Evolutionary conservation across 352 stramenopile species (phyloP).

Genomic region (Phytophthora colocasiae): DNA sequence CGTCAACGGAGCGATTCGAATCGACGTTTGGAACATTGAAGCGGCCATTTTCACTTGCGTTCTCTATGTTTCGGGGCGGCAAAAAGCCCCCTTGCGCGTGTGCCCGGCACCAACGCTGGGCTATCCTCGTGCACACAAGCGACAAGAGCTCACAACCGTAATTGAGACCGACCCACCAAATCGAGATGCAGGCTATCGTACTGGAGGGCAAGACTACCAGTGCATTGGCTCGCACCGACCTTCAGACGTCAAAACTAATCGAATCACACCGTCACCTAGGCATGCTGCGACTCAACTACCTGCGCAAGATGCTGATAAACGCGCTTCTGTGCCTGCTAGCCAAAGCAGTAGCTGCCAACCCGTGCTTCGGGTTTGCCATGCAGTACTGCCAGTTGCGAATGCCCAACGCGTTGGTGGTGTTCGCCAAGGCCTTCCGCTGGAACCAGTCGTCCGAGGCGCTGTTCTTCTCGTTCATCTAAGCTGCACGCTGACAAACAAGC

Average conservation of each 20-base stretch:
- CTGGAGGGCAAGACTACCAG: neutral
- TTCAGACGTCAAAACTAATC: neutral
- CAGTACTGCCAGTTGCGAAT: constrained; percentile 36
- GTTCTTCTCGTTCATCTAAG: constrained; percentile 36
- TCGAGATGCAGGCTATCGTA: constrained; percentile 18
- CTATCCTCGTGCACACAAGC: constrained; percentile 6
- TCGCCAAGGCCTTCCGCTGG: constrained; percentile 33
- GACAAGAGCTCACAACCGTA: constrained; percentile 10
- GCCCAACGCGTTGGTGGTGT: constrained; percentile 26
- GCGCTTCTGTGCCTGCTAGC: constrained; percentile 28
- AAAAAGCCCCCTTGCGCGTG: constrained; percentile 15
- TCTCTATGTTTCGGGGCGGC: constrained; percentile 11
- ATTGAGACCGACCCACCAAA: constrained; percentile 9
- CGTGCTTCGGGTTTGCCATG: constrained; percentile 31
- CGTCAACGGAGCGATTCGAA: constrained; percentile 16
- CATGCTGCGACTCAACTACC: constrained; percentile 28
- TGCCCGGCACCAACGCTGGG: neutral
- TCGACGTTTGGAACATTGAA: constrained; percentile 23
- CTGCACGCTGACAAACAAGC: neutral
- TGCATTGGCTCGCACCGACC: neutral
- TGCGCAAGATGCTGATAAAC: constrained; percentile 36
- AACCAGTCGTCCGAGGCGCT: constrained; percentile 23
- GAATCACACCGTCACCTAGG: constrained; percentile 1
- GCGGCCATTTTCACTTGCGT: constrained; percentile 5
- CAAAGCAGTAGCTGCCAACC: constrained; percentile 27